Base-by-base conservation (phyloP, 257 asterid genomes). In the Coffea canephora region DNA sequence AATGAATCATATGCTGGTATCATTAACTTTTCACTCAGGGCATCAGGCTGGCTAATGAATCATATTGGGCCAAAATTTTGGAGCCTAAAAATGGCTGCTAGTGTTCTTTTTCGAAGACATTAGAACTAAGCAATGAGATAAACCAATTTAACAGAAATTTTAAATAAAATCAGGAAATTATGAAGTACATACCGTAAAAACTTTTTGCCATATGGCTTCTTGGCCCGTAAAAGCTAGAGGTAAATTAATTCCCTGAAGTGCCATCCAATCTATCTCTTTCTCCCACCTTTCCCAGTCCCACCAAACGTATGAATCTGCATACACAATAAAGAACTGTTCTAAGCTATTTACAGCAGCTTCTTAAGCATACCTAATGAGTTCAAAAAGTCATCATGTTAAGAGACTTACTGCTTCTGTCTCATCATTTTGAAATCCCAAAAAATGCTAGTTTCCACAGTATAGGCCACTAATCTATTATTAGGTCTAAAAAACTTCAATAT, bases 251-350 rank as follows among this genome's bases (percentile, higher is more conserved):
- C 99, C 98, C 86, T 95, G 98, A 82, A 93, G 97, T 49, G 97
- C 95, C 99, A 95, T 95, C 99, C 99, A 95, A 76, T 95, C 98
- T 48, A 95, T 88, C 88, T 95, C 99, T 83, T 93, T 95, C 89
- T 95, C 99, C 98, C 99, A 93, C 89, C 99, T 93, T 89, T 85
- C 87, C 99, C 98, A 95, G 82, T 91, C 93, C 99, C 99, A 95
- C 99, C 99, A 95, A 83, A 91, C 98, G 86, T 88, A 95, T 62
- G 99, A 95, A 89, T 93, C 99, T 95, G 94, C 85, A 79, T 80
- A 70, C 78, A 76, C 64, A 77, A 77, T 65, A 45, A 36, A 70
- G 36, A 79, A 27, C 43, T 75, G 68, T 52, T 79, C 45, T 81
- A 80, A 84, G 81, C 84, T 79, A 79, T 78, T 74, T 68, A 64